Percentiles rank a stretch among this genome's conserved stretches.
These are phyloP conservation scores for Aspergillus glaucus DNA, from an alignment of 2,329 filamentous ascomycete genomes.

Conservation along the genomic window DNA sequence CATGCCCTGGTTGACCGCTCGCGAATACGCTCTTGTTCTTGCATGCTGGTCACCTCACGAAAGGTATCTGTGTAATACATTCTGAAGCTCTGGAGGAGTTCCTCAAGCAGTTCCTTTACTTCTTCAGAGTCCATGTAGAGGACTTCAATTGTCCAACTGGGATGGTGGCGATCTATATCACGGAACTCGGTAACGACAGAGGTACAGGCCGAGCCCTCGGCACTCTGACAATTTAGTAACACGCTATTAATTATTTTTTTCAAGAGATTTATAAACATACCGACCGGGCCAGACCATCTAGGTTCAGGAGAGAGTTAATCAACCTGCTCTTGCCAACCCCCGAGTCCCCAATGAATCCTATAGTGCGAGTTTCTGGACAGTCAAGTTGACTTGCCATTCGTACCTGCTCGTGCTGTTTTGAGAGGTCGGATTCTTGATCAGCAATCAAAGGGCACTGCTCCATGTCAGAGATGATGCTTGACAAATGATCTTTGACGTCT, in stretches of 20 bases:
- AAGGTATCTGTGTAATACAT: conserved; percentile 4
- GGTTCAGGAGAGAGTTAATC: conserved; percentile 6
- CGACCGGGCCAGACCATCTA: conserved; percentile 1
- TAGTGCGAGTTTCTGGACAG: conserved; percentile 1
- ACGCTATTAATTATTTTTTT: neutral
- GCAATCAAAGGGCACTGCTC: neutral
- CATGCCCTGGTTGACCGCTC: conserved; percentile 5
- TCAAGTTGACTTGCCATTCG: neutral
- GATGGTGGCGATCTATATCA: conserved; percentile 5
- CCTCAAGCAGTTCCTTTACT: conserved; percentile 11
- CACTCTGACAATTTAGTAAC: conserved; percentile 4
- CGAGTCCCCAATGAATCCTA: conserved; percentile 8
- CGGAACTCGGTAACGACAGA: conserved; percentile 15
- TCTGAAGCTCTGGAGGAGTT: conserved; percentile 9
- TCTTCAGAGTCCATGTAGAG: conserved; percentile 10
- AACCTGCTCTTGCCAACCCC: conserved; percentile 10
- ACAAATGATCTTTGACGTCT: conserved; percentile 3
- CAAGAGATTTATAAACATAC: neutral
- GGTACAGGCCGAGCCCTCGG: conserved; percentile 12
- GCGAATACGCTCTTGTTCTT: conserved; percentile 7
- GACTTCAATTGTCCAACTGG: conserved; percentile 10
- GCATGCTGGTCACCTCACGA: conserved; percentile 1
- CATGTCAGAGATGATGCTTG: neutral
- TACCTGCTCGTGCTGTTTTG: neutral
- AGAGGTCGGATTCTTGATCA: neutral